phyloP scores from a whole-genome alignment of 1,284 basidiomycete species.

The Ganoderma leucocontextum region DNA sequence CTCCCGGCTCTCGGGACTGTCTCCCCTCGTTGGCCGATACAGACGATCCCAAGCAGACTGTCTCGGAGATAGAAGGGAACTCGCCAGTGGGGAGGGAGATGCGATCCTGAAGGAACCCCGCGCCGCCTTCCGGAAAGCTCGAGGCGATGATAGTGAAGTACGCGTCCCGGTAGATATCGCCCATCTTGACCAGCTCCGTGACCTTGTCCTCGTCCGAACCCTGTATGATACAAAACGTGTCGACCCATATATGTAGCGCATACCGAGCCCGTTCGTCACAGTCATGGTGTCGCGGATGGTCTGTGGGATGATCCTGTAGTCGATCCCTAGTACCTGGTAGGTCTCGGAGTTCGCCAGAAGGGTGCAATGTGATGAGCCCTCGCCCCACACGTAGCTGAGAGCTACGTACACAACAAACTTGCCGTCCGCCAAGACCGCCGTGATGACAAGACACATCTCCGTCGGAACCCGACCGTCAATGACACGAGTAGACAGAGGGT shows the following conservation, averaged over 20 bases:
- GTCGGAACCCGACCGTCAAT: conserved; percentile 19
- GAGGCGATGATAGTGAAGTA: conserved; percentile 16
- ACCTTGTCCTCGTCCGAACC: conserved; percentile 9
- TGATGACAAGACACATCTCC: not conserved
- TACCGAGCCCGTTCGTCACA: conserved; percentile 10
- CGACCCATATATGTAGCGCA: conserved; percentile 13
- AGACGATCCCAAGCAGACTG: not conserved
- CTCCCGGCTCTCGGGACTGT: not conserved
- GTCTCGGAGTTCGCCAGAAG: not conserved
- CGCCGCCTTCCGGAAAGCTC: conserved; percentile 5
- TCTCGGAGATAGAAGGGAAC: not conserved
- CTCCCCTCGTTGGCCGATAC: not conserved
- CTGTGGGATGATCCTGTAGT: conserved; percentile 5
- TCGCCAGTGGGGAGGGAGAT: not conserved
- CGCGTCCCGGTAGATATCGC: conserved; percentile 8
- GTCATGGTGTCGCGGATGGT: conserved; percentile 14
- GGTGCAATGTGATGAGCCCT: conserved; percentile 2
- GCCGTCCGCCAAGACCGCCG: not conserved
- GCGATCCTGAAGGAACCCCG: conserved; percentile 12
- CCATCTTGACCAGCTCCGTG: conserved; percentile 12
- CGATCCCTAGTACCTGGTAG: conserved; percentile 1
- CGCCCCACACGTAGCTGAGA: conserved; percentile 31
- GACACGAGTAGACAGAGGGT: conserved; percentile 19
- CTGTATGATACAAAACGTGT: conserved; percentile 15
- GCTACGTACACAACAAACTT: conserved; percentile 15